Percentiles rank a stretch among this genome's conserved stretches.
Conservation (phyloP, 1,139 yeast genomes). For the Groenewaldozyma auringiensis region DNA sequence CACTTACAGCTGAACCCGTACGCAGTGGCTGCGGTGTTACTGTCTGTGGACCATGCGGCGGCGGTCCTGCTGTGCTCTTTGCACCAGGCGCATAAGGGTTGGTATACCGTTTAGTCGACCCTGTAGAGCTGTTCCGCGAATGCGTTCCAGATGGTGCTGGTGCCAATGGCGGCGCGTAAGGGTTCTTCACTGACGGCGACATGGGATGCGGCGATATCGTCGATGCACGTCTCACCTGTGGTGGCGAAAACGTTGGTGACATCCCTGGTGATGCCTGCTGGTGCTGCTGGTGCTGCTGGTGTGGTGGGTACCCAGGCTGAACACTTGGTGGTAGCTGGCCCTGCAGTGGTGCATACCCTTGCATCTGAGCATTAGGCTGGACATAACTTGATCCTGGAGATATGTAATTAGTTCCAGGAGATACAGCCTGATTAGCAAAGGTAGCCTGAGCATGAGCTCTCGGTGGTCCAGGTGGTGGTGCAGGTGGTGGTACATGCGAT, state of each 20-base stretch:
- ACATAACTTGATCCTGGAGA: too few species aligned
- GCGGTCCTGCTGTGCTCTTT: too few species aligned
- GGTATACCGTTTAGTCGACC: conserved; percentile 6
- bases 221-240: not conserved
- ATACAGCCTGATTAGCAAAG: too few species aligned
- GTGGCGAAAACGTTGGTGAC: conserved; percentile 1
- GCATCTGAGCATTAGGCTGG: too few species aligned
- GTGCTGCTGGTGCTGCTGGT: conserved; percentile 2
- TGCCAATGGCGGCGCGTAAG: conserved; percentile 7
- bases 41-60: too few species aligned
- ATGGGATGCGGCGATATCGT: conserved; percentile 1
- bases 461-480: too few species aligned
- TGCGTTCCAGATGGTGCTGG: conserved; percentile 5
- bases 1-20: too few species aligned
- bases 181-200: conserved; percentile 15
- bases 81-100: conserved; percentile 8
- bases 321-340: not conserved
- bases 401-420: too few species aligned
- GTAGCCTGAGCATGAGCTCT: too few species aligned
- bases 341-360: too few species aligned
- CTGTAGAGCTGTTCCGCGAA: conserved; percentile 9
- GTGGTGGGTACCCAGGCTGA: not conserved
- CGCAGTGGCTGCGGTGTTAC: conserved; percentile 4
- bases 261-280: not conserved
- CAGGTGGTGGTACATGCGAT: too few species aligned